Evolutionary conservation across 768 basidiomycete species (phyloP), one percentile per base, ranked within the genome.

Genomic region (Xerocomus brunneocitrinus): DNA sequence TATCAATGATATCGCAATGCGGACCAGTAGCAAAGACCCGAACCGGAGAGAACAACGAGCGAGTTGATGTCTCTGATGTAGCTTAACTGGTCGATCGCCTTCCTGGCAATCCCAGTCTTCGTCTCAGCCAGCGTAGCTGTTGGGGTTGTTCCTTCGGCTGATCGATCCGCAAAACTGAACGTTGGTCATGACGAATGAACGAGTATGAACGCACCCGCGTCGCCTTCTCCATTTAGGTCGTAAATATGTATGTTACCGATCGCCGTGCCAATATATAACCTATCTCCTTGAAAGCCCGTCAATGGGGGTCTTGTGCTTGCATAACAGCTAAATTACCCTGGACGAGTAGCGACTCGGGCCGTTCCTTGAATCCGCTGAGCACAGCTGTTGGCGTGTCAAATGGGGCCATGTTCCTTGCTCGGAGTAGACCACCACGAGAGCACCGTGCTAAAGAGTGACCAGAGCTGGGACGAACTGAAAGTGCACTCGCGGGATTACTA

Each of bases 11-110:
- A 32, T 44, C 47, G 31, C 8, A 14, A n/a, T 8, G n/a, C 6
- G 5, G 36, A 40, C 13, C 16, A 32, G 24, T 13, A 30, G 28
- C 32, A 40, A 38, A 61, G 78, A 54, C 51, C 19, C 63, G 32
- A 51, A 92, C 95, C 95, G 25, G 91, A 89, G 4, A 98, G 78
- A 5, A 89, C 76, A 3, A 91, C 84, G 24, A 99, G 74, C 4
- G 90, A 88, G 61, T 91, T 87, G n/a, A 90, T 79, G 60, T 92
- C 89, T 57, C 85, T 85, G 58, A 98, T 79, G 49, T 85, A 87
- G 0, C 86, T 91, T 12, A 32, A 32, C 31, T 32, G 31, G 10
- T 32, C 31, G 8, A 32, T 32, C 9, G 31, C 31, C 62, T 78
- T 82, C 59, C 81, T 74, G 27, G 82, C 76, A 32, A 92, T 65